Base-by-base conservation (phyloP, 768 basidiomycete genomes). In the Crepidotus variabilis region DNA sequence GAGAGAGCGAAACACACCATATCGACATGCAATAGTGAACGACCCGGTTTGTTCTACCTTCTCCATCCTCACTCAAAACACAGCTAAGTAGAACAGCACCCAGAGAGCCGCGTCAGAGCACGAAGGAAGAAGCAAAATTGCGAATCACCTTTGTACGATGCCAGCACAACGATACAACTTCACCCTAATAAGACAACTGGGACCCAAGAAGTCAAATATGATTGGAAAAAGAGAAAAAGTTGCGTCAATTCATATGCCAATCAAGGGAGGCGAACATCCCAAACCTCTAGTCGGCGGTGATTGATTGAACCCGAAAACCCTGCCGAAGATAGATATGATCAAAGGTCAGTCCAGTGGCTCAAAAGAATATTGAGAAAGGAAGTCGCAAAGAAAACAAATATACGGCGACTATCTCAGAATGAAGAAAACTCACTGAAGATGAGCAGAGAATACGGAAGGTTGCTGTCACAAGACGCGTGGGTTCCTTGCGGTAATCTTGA, bases 1-100 rank as follows among this genome's bases (percentile, higher is more conserved):
- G n/a, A 35, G 21, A 14, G 23, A 32, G 28, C 28, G 47, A 21
- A 54, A 70, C 82, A 59, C 61, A 86, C 84, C 74, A 64, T 82
- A 80, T 67, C 84, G 75, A 66, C 84, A 86, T 1, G 81, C 78
- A 32, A 85, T 65, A 7, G 72, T 36, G 84, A 59, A 23, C 54
- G 55, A 39, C 58, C 60, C 6, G 20, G 56, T 35, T 20, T 45
- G 14, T 52, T 48, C 35, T 33, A 35, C 18, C 51, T 14, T 43
- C 5, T 43, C 11, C 39, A 43, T 43, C 39, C 39, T 43, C 18
- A 3, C 11, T 43, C n/a, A 21, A 11, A n/a, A 21, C 43, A 46
- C 43, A 11, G 43, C n/a, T 21, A n/a, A n/a, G 43, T n/a, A n/a
- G n/a, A n/a, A n/a, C n/a, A n/a, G n/a, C n/a, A n/a, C n/a, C n/a